Conservation (phyloP, 768 basidiomycete genomes). For the Termitomyces sp. region DNA sequence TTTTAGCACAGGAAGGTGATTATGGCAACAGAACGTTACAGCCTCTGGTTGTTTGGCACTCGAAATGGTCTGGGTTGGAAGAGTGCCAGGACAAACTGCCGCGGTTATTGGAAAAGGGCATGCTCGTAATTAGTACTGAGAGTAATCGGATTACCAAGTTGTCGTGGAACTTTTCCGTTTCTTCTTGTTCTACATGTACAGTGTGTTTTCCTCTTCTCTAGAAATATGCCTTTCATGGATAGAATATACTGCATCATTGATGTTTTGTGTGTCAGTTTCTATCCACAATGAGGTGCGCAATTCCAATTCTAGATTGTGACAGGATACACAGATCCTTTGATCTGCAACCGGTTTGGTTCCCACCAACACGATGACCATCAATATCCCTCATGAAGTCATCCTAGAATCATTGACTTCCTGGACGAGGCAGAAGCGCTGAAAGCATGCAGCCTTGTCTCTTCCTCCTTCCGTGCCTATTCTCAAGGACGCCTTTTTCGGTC, state of each 20-base stretch:
- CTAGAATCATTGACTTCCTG: neutral
- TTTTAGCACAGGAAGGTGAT: neutral
- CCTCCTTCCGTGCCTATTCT: neutral
- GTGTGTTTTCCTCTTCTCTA: neutral
- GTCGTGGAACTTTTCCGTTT: no score
- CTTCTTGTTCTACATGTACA: neutral
- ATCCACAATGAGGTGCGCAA: no score
- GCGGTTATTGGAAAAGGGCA: neutral
- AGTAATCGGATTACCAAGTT: no score
- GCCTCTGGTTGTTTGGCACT: neutral
- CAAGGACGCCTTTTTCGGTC: neutral
- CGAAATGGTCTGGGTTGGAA: neutral
- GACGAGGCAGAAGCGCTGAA: neutral
- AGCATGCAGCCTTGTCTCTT: neutral
- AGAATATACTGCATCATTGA: neutral
- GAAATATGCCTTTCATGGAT: no score
- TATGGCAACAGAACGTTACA: neutral
- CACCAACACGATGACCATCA: no score
- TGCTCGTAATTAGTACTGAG: neutral
- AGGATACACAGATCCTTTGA: no score
- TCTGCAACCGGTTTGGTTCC: no score
- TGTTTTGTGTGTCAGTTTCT: no score
- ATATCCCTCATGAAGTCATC: neutral
- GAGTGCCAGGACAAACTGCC: neutral
- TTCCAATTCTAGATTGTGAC: no score